These are phyloP conservation scores for Aulographum hederae DNA, from an alignment of 2,329 filamentous ascomycete genomes.

Conservation along the genomic window DNA sequence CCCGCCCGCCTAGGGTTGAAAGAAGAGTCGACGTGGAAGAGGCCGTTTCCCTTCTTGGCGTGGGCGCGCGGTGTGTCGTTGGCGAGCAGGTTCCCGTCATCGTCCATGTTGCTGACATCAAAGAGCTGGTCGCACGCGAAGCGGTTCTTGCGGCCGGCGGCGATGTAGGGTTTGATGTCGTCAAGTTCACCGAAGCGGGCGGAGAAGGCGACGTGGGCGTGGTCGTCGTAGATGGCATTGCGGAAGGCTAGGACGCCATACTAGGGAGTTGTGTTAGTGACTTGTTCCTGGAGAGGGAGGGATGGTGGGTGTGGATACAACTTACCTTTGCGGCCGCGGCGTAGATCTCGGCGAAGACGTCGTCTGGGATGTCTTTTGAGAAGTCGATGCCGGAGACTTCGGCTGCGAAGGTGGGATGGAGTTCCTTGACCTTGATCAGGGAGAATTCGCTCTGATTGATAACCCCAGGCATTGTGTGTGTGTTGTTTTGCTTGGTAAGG, in stretches of 20 bases:
- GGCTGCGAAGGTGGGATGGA: conserved; percentile 20
- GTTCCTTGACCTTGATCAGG: conserved; percentile 14
- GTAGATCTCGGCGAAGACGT: conserved; percentile 16
- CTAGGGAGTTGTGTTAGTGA: conserved; percentile 13
- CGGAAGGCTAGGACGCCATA: conserved; percentile 36
- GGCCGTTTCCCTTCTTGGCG: conserved; percentile 16
- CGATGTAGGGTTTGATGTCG: conserved; percentile 31
- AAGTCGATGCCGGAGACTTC: conserved; percentile 21
- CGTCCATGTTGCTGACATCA: conserved; percentile 37
- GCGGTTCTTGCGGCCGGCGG: conserved; percentile 26
- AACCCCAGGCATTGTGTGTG: neutral
- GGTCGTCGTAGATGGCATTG: conserved; percentile 30
- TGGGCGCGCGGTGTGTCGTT: conserved; percentile 22
- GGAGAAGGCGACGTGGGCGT: conserved; percentile 32
- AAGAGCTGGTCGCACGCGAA: conserved; percentile 34
- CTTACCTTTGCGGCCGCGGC: conserved; percentile 19
- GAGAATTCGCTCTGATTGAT: neutral
- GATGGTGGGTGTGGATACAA: conserved; percentile 1
- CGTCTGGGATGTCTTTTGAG: conserved; percentile 13
- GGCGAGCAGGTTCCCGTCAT: conserved; percentile 25
- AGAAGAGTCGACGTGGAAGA: conserved; percentile 13
- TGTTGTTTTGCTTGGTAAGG: too few relatives aligned
- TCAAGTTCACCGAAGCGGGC: conserved; percentile 35
- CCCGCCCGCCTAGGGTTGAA: conserved; percentile 13
- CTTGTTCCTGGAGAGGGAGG: neutral